Evolutionary conservation across 2,329 filamentous ascomycete species (phyloP), one percentile per base, ranked within the genome.

Genomic region (Thermomyces lanuginosus): DNA sequence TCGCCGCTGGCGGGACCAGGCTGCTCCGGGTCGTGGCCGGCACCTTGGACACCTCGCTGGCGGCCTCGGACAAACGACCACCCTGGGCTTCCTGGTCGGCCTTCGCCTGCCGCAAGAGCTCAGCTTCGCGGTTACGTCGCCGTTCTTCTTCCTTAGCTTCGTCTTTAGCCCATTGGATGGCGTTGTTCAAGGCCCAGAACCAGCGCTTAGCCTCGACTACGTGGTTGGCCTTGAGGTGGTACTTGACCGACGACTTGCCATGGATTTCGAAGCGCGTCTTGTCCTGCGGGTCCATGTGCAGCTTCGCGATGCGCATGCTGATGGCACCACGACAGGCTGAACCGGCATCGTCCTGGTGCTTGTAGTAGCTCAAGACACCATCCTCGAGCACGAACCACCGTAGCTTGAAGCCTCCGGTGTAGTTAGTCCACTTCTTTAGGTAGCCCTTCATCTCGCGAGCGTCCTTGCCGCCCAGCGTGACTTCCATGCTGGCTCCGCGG

Each of bases 371-470:
- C 39, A 98, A 56, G 8, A 98, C 86, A 8, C 89, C 89, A 48
- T 98, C 89, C 49, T 98, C 89, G 6, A 98, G 69, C 8, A 95
- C 89, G 48, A 98, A 98, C 84, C 86, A 98, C 33, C 89, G 69
- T 36, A 98, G 55, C 57, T 98, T 92, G 58, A 93, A 98, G 6
- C 89, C 89, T 47, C 80, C 84, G 12, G 86, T 84, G 50, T 98
- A 98, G 50, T 98, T 98, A 24, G 89, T 98, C 89, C 89, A 98
- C 53, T 98, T 98, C 58, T 93, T 95, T 30, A 98, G 63, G 50
- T 95, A 98, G 5, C 89, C 89, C 58, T 92, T 93, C 80, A 98
- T 95, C 55, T 95, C 86, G 24, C 84, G 69, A 10, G 80, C 78
- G 46, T 98, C 89, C 39, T 86, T 83, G 9, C 78, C 76, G 14